Conservation (phyloP, 768 basidiomycete genomes). For the Russula lepida region DNA sequence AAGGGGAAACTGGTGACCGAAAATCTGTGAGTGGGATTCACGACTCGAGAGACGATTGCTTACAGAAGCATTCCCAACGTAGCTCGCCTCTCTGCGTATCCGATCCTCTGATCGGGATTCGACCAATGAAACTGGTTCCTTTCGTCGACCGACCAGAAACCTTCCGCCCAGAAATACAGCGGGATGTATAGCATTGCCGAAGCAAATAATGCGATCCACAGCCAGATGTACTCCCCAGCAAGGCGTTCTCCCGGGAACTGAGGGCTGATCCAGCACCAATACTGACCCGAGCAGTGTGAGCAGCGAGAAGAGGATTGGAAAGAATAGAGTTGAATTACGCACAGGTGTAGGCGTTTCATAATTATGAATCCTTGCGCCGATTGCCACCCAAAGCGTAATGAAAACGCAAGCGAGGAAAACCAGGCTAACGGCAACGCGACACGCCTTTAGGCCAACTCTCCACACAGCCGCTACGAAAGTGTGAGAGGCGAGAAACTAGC, state of each 20-base stretch:
- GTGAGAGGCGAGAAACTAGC: constrained; percentile 29
- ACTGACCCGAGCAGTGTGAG: constrained; percentile 16
- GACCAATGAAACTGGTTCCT: constrained; percentile 28
- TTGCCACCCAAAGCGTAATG: constrained; percentile 31
- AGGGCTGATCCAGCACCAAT: constrained; percentile 40
- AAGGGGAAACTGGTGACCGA: neutral
- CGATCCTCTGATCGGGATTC: neutral
- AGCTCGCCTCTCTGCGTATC: constrained; percentile 1
- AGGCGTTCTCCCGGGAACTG: constrained; percentile 29
- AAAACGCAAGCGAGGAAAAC: constrained; percentile 8
- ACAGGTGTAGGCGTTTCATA: constrained; percentile 32
- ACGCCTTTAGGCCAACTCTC: constrained; percentile 27
- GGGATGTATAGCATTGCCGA: constrained; percentile 31
- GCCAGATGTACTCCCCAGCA: constrained; percentile 38
- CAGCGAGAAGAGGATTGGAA: neutral
- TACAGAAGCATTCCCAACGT: constrained; percentile 26
- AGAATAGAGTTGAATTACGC: neutral
- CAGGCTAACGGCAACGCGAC: constrained; percentile 22
- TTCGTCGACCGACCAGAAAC: constrained; percentile 29
- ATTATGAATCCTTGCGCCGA: constrained; percentile 26
- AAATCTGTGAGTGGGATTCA: neutral
- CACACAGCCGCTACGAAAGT: constrained; percentile 34
- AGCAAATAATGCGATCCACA: constrained; percentile 34
- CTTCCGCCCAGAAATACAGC: constrained; percentile 32
- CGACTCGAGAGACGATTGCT: neutral